phyloP scores from a whole-genome alignment of 257 asterid genomes.

The Avicennia marina region DNA sequence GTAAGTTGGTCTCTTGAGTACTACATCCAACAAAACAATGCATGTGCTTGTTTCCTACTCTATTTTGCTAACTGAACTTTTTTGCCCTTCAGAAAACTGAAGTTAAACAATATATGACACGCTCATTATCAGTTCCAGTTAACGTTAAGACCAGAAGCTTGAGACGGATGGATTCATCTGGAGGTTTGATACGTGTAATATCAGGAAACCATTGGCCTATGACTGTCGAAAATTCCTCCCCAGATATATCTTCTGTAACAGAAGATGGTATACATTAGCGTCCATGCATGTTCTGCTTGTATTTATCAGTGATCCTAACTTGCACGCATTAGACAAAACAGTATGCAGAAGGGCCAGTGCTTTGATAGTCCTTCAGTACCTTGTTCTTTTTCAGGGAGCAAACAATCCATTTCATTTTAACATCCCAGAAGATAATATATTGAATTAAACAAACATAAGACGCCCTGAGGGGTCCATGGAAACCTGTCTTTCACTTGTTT shows the following conservation, averaged over 20 bases:
- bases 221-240: constrained; percentile 40
- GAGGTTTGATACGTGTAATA: constrained; percentile 81
- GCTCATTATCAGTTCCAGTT: constrained; percentile 87
- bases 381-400: too few relatives aligned
- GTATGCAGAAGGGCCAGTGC: too few relatives aligned
- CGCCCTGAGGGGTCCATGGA: not conserved
- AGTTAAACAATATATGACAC: constrained; percentile 51
- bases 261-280: constrained; percentile 46
- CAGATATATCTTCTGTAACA: constrained; percentile 40
- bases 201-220: constrained; percentile 45
- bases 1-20: constrained; percentile 35
- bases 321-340: too few relatives aligned
- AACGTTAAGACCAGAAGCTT: constrained; percentile 68
- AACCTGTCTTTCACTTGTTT: constrained; percentile 3
- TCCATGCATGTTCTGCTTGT: not conserved
- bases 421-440: constrained; percentile 10
- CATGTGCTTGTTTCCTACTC: not conserved
- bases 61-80: constrained; percentile 20
- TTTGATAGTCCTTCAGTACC: too few relatives aligned
- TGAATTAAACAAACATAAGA: not conserved
- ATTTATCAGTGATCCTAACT: not conserved
- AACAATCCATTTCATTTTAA: too few relatives aligned
- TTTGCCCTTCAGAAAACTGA: constrained; percentile 46
- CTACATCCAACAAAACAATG: not conserved
- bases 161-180: constrained; percentile 65